Percentiles rank a stretch among this genome's conserved stretches.
Evolutionary conservation across 306 rosid species (phyloP).

Genomic region (Fragaria iinumae): DNA sequence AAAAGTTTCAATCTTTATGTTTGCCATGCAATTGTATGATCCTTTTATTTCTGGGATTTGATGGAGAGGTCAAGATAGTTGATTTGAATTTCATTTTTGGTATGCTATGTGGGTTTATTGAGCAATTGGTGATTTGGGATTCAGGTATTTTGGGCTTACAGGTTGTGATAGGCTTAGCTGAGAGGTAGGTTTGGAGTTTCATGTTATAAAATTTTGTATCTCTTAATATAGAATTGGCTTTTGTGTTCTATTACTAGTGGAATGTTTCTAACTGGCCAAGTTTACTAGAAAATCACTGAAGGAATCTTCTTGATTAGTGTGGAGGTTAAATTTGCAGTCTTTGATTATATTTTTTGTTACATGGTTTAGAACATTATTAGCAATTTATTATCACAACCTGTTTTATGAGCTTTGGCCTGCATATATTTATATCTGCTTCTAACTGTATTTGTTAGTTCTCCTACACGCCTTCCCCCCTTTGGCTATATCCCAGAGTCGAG

Average conservation of each 20-base stretch:
- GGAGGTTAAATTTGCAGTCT: background rate
- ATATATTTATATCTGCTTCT: background rate
- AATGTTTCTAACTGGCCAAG: background rate
- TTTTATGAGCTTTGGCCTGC: background rate
- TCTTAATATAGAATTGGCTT: background rate
- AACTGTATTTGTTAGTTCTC: background rate
- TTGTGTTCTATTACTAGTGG: background rate
- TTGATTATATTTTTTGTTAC: background rate
- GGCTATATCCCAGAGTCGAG: background rate
- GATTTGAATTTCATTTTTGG: background rate
- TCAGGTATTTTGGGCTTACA: background rate
- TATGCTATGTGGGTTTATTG: constrained; percentile 4
- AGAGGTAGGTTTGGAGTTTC: constrained; percentile 7
- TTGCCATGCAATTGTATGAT: background rate
- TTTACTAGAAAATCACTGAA: background rate
- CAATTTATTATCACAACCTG: background rate
- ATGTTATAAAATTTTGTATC: background rate
- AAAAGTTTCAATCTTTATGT: background rate
- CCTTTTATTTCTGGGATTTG: constrained; percentile 10
- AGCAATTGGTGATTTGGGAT: background rate
- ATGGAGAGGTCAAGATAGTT: background rate
- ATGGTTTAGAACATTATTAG: background rate
- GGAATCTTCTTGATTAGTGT: constrained; percentile 3
- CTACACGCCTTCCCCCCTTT: background rate
- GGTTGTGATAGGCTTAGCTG: constrained; percentile 9